A percentile compares a stretch with the other conserved stretches of the same genome.
These are phyloP conservation scores for Myxozyma neglecta DNA, from an alignment of 805 yeast genomes.

Conservation along the genomic window DNA sequence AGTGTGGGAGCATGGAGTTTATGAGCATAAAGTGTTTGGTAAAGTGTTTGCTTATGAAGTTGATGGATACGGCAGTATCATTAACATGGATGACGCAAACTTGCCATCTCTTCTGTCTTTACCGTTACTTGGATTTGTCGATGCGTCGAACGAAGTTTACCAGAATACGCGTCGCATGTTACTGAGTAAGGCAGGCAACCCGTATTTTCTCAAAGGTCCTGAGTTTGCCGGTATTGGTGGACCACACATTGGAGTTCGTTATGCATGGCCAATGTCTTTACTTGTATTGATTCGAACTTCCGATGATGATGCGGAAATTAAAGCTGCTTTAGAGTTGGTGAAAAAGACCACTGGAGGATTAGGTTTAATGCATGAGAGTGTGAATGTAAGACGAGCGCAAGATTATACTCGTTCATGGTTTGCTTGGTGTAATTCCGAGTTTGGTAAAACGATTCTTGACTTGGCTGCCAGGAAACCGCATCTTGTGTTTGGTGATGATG, in stretches of 20 bases:
- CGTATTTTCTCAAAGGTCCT: constrained; percentile 66
- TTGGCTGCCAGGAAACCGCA: constrained; percentile 73
- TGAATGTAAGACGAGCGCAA: constrained; percentile 57
- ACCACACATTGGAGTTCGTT: constrained; percentile 77
- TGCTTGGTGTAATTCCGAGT: constrained; percentile 91
- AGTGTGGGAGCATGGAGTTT: constrained; percentile 61
- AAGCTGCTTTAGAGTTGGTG: constrained; percentile 49
- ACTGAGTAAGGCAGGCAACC: constrained; percentile 67
- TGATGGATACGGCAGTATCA: constrained; percentile 76
- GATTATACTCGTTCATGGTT: constrained; percentile 83
- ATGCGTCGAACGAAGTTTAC: constrained; percentile 56
- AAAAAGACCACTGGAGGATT: constrained; percentile 66
- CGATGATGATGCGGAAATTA: constrained; percentile 68
- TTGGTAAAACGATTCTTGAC: constrained; percentile 81
- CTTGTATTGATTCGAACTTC: constrained; percentile 72
- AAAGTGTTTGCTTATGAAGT: constrained; percentile 83
- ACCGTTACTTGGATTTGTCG: constrained; percentile 72
- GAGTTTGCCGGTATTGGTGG: constrained; percentile 81
- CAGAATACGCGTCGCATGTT: constrained; percentile 80
- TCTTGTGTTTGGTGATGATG: constrained; percentile 54
- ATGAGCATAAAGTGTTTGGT: constrained; percentile 69
- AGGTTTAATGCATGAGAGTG: constrained; percentile 83
- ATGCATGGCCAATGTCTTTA: constrained; percentile 93
- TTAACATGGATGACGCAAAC: constrained; percentile 84
- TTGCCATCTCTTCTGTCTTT: constrained; percentile 73